Evolutionary conservation across 148 eudicot species (phyloP).

Genomic region (Pharnaceum exiguum): DNA sequence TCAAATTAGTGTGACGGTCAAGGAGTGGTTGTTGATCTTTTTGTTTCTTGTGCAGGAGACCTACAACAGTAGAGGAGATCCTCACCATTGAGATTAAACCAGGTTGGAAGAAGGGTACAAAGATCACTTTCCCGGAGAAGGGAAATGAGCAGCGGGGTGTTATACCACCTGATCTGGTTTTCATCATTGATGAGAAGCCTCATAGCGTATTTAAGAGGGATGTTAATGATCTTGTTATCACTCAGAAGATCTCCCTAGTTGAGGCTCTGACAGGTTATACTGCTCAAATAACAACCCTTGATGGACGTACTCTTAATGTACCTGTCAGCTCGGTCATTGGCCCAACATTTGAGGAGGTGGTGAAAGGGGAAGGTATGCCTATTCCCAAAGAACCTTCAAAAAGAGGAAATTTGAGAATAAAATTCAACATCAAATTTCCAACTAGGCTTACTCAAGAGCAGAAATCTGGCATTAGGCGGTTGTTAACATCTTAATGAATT

Average conservation of each 20-base stretch:
- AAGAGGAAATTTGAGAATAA: constrained; percentile 58
- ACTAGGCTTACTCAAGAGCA: constrained; percentile 64
- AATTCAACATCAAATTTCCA: constrained; percentile 72
- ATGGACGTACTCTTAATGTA: constrained; percentile 50
- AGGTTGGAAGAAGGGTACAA: constrained; percentile 82
- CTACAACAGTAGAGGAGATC: constrained; percentile 62
- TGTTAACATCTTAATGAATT: constrained; percentile 39
- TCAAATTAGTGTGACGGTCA: neutral
- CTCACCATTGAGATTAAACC: constrained; percentile 69
- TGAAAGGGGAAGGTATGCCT: constrained; percentile 80
- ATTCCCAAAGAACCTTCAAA: constrained; percentile 62
- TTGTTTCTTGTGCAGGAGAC: constrained; percentile 36
- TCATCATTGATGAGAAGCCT: constrained; percentile 79
- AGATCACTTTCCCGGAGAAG: constrained; percentile 72
- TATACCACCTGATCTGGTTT: constrained; percentile 66
- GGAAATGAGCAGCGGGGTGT: constrained; percentile 65
- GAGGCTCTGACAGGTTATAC: constrained; percentile 74
- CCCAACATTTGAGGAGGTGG: constrained; percentile 63
- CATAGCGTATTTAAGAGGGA: constrained; percentile 59
- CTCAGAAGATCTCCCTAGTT: constrained; percentile 59
- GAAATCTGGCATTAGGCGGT: constrained; percentile 58
- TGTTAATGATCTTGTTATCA: constrained; percentile 52
- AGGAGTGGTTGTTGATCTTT: neutral
- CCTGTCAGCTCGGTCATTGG: constrained; percentile 49
- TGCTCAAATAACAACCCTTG: constrained; percentile 58